Evolutionary conservation across 768 basidiomycete genomes (phyloP).

Genomic region (Strobilomyces echinocephalus): DNA sequence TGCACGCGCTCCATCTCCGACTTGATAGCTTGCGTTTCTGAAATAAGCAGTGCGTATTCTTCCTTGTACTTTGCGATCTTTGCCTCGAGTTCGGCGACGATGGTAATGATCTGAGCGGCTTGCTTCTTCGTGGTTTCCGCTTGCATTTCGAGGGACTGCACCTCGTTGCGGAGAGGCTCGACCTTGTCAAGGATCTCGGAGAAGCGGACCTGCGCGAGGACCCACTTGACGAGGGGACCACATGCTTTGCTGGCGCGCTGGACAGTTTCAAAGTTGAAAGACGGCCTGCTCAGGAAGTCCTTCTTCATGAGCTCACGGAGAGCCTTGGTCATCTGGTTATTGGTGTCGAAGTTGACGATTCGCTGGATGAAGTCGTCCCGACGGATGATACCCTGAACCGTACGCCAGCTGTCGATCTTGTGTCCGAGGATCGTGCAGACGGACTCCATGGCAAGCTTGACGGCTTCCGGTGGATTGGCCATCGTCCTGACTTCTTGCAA

Average conservation of each 20-base stretch:
- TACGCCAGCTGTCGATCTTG: slow-evolving; percentile 94
- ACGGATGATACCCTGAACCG: slow-evolving; percentile 92
- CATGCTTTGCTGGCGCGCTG: slow-evolving; percentile 95
- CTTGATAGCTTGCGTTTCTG: slow-evolving; percentile 96
- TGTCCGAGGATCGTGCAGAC: slow-evolving; percentile 95
- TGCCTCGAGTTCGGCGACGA: slow-evolving; percentile 87
- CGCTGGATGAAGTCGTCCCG: slow-evolving; percentile 95
- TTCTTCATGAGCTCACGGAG: slow-evolving; percentile 89
- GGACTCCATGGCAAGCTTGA: slow-evolving; percentile 97
- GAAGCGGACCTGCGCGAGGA: slow-evolving; percentile 91
- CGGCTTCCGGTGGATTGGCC: slow-evolving; percentile 97
- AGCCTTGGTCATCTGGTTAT: slow-evolving; percentile 80
- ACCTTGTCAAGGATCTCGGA: slow-evolving; percentile 97
- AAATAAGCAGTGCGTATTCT: slow-evolving; percentile 94
- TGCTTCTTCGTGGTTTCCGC: slow-evolving; percentile 95
- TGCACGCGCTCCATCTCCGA: slow-evolving; percentile 97
- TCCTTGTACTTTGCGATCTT: slow-evolving; percentile 95
- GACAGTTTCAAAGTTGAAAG: slow-evolving; percentile 93
- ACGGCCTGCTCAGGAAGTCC: slow-evolving; percentile 86
- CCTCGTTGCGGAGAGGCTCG: slow-evolving; percentile 93
- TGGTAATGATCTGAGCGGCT: slow-evolving; percentile 81
- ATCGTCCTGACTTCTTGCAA: slow-evolving; percentile 95
- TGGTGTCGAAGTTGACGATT: slow-evolving; percentile 94
- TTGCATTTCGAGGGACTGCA: slow-evolving; percentile 86
- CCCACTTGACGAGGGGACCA: slow-evolving; percentile 98